A percentile compares a stretch with the other conserved stretches of the same genome.
These are phyloP conservation scores for Scleroderma citrinum DNA, from an alignment of 768 basidiomycete genomes.

Conservation along the genomic window DNA sequence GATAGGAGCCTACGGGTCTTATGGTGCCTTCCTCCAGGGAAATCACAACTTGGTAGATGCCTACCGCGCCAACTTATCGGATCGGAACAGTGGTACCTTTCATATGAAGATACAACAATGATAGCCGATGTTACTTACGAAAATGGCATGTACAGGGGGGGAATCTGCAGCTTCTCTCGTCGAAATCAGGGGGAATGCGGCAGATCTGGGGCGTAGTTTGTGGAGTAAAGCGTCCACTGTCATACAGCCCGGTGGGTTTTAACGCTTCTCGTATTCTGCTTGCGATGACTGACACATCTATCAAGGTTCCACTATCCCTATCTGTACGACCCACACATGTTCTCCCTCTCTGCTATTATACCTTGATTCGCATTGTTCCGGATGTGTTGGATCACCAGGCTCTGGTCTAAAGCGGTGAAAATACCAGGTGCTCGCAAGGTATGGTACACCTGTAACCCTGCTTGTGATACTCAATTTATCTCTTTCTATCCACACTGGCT, in stretches of 20 bases:
- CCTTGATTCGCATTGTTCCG: slow-evolving; percentile 62
- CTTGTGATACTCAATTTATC: slow-evolving; percentile 34
- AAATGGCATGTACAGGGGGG: slow-evolving; percentile 15
- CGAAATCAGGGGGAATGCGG: slow-evolving; percentile 32
- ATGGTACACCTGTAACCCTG: slow-evolving; percentile 74
- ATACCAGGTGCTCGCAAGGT: slow-evolving; percentile 60
- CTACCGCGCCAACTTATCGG: no score
- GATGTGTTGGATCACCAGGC: slow-evolving; percentile 43
- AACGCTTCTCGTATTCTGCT: not conserved
- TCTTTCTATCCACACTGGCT: not conserved
- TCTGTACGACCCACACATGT: slow-evolving; percentile 51
- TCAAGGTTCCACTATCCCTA: slow-evolving; percentile 57
- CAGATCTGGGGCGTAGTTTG: slow-evolving; percentile 42
- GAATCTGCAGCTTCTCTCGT: slow-evolving; percentile 36
- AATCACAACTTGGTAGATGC: no score
- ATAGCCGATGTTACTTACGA: slow-evolving; percentile 1
- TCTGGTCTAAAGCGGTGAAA: slow-evolving; percentile 62
- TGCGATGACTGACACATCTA: not conserved
- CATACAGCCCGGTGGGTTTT: slow-evolving; percentile 34
- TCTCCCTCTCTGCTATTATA: slow-evolving; percentile 59
- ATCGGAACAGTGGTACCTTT: no score
- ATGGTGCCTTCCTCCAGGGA: no score
- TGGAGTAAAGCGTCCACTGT: slow-evolving; percentile 29
- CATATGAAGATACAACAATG: no score
- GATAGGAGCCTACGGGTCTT: no score